Percentiles rank a stretch among this genome's conserved stretches.
Evolutionary conservation across 352 stramenopile genomes (phyloP).

Genomic region (Phytophthora ohioensis): DNA sequence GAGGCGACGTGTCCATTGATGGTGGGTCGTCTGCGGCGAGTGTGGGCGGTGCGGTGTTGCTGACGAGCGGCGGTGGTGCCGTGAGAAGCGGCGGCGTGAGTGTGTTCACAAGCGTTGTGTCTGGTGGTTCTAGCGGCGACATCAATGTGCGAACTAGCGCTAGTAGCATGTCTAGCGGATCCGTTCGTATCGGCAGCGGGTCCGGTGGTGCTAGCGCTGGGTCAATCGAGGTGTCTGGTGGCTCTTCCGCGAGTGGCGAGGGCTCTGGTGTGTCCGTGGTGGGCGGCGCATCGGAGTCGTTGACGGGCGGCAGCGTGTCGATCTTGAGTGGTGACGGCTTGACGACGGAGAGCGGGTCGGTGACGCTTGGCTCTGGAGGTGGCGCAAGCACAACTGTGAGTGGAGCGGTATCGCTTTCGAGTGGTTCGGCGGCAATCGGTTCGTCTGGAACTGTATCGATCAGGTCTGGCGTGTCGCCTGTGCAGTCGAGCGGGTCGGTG

Average conservation of each 20-base stretch:
- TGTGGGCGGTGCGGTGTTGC: slow-evolving; percentile 19
- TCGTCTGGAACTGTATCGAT: slow-evolving; percentile 30
- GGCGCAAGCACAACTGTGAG: slow-evolving; percentile 6
- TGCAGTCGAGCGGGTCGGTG: slow-evolving; percentile 30
- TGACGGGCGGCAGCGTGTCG: too few relatives aligned
- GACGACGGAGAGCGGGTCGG: slow-evolving; percentile 16
- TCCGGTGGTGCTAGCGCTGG: too few relatives aligned
- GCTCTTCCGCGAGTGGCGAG: too few relatives aligned
- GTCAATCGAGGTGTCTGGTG: too few relatives aligned
- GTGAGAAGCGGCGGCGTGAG: slow-evolving; percentile 27
- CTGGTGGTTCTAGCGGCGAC: slow-evolving; percentile 22
- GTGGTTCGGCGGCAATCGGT: slow-evolving; percentile 21
- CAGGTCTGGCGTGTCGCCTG: slow-evolving; percentile 19
- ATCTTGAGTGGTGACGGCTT: too few relatives aligned
- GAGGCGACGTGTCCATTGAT: slow-evolving; percentile 39
- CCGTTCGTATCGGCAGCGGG: too few relatives aligned
- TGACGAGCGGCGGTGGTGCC: slow-evolving; percentile 30
- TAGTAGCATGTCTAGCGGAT: too few relatives aligned
- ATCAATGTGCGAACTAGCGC: too few relatives aligned
- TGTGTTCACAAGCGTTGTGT: slow-evolving; percentile 26
- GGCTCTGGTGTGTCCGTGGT: too few relatives aligned
- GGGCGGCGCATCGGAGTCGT: too few relatives aligned
- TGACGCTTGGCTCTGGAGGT: slow-evolving; percentile 22
- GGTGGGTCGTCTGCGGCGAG: slow-evolving; percentile 13
- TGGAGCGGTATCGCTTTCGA: slow-evolving; percentile 26